These are phyloP conservation scores for Austroboletus niveus DNA, from an alignment of 1,284 basidiomycete genomes.

Conservation along the genomic window DNA sequence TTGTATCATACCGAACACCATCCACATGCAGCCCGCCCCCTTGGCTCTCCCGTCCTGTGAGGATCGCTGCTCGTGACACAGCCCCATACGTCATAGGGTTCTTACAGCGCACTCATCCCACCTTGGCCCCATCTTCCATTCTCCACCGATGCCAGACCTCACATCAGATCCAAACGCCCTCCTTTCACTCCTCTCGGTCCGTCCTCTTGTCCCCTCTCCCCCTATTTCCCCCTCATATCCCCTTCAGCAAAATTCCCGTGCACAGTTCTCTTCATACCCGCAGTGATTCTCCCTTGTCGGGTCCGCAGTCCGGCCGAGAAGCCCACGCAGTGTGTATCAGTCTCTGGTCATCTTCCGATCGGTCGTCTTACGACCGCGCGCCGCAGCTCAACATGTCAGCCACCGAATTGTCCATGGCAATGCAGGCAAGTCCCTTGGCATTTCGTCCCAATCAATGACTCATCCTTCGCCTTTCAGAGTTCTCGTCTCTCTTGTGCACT, in stretches of 20 bases:
- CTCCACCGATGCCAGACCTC: slow-evolving; percentile 13
- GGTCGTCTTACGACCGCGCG: slow-evolving; percentile 13
- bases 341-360: slow-evolving; percentile 33
- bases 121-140: slow-evolving; percentile 11
- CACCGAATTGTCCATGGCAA: slow-evolving; percentile 67
- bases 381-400: slow-evolving; percentile 67
- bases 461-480: slow-evolving; percentile 37
- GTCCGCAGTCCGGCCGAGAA: slow-evolving; percentile 39
- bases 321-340: slow-evolving; percentile 60
- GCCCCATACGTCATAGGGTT: slow-evolving; percentile 29
- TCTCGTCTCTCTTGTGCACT: slow-evolving; percentile 74
- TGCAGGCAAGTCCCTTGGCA: slow-evolving; percentile 58
- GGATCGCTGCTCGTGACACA: slow-evolving; percentile 8
- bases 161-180: slow-evolving; percentile 22
- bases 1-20: slow-evolving; percentile 26
- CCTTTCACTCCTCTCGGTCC: slow-evolving; percentile 39
- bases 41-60: neutral
- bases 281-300: slow-evolving; percentile 55
- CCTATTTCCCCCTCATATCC: neutral
- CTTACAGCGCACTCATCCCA: neutral
- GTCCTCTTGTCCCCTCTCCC: slow-evolving; percentile 13
- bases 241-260: slow-evolving; percentile 47
- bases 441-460: slow-evolving; percentile 13
- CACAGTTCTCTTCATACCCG: slow-evolving; percentile 61
- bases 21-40: slow-evolving; percentile 15